Evolutionary conservation across 352 stramenopile genomes (phyloP), one percentile per base, ranked within the genome.

Genomic region (Blastocystis sp.): DNA sequence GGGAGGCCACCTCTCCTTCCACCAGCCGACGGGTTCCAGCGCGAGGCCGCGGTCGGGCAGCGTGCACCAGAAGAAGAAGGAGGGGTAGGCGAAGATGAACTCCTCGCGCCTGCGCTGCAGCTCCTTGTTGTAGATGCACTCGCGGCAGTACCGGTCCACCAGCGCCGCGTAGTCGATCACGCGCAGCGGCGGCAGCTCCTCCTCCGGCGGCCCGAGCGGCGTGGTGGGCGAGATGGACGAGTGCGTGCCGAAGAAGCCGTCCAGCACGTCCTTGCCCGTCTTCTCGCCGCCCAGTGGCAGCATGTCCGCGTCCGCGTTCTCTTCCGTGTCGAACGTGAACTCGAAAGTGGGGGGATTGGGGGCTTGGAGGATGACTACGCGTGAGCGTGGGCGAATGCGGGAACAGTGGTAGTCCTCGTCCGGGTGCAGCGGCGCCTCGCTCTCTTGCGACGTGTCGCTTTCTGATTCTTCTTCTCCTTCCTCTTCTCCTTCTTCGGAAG

Each of bases 41-140:
- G 17, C 10, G 17, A 84, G 17, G 4, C 34, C 34, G 0, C 21
- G 14, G 14, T 84, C 74, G 59, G 74, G 21, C 19, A 84, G 28
- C 34, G 66, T 43, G 38, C 52, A 70, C 74, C 74, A 84, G 42
- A 48, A 84, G 38, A 68, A 68, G n/a, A 84, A 40, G 17, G 74
- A 84, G 10, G 74, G 74, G 24, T 68, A 68, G 40, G 38, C 19
- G 4, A 34, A 57, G 4, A 52, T 14, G 28, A 84, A 59, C 21
- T 68, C 57, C 14, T 62, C 10, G n/a, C 66, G 74, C 6, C 54
- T 21, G 11, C 7, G 1, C 2, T 28, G 61, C 3, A 63, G 52
- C 40, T 48, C 7, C 24, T 6, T 21, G 60, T 57, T 28, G n/a
- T 59, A 28, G 3, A 38, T 64, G 24, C 9, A 74, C 3, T 43